A percentile compares a stretch with the other conserved stretches of the same genome.
Conservation (phyloP, 768 basidiomycete genomes). For the Mycena pura region DNA sequence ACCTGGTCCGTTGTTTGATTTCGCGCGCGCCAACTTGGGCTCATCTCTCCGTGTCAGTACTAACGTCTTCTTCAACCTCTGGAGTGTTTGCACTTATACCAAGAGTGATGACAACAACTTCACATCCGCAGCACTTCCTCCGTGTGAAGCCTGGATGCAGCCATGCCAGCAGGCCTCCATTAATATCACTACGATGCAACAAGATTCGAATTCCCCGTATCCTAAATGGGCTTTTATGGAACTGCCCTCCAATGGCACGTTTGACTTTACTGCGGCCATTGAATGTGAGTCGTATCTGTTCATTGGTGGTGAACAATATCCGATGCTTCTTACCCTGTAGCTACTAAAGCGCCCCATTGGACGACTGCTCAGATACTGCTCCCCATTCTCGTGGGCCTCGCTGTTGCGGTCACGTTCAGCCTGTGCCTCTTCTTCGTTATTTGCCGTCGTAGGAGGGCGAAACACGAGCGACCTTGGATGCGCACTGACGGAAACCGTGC, state of each 20-base stretch:
- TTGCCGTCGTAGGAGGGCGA: constrained; percentile 7
- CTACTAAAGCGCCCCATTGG: constrained; percentile 9
- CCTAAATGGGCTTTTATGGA: constrained; percentile 14
- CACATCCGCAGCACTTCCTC: constrained; percentile 8
- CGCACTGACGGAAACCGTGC: constrained; percentile 7
- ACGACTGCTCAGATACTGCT: constrained; percentile 14
- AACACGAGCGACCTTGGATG: constrained; percentile 20
- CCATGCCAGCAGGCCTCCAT: constrained; percentile 8
- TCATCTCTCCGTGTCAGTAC: constrained; percentile 11
- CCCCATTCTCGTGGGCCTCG: constrained; percentile 17
- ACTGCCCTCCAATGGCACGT: constrained; percentile 20
- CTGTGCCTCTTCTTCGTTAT: not conserved
- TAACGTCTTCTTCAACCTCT: constrained; percentile 25
- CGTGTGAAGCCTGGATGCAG: not conserved
- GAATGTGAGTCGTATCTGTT: constrained; percentile 5
- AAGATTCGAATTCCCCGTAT: not conserved
- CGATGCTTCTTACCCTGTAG: constrained; percentile 8
- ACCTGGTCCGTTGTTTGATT: constrained; percentile 18
- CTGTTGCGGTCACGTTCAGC: not conserved
- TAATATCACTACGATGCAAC: not conserved
- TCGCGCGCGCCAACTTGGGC: not conserved
- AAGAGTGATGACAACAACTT: constrained; percentile 2
- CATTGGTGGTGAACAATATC: not conserved
- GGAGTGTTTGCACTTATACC: constrained; percentile 17
- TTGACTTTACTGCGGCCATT: constrained; percentile 15